Base-by-base conservation (phyloP, 129 eudicot species). In the Escallonia rubra region DNA sequence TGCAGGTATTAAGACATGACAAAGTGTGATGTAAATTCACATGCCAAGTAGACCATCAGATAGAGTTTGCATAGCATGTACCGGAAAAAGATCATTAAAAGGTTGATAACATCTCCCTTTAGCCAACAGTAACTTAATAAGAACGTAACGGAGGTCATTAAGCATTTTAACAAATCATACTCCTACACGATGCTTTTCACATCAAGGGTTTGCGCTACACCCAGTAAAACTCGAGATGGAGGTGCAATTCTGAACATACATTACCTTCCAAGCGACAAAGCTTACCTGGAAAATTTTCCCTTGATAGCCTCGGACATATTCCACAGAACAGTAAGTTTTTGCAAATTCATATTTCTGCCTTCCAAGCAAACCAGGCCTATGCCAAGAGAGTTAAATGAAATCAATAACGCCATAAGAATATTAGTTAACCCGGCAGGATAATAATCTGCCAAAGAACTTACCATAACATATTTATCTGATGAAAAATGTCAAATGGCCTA, bases 401-500 rank as follows among this genome's bases (percentile, higher is more conserved):
- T 38, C 7, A 45, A 9, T 46, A 57, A 49, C 34, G 34, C 5
- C n/a, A 14, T 9, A 11, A 61, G 59, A 4, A 14, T n/a, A 9
- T 56, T 49, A 58, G 7, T 8, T 15, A 61, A 59, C 41, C 9
- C 55, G 68, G 34, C 38, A 8, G 39, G 12, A 6, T 50, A 49
- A 4, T 38, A 52, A 53, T 4, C 10, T 43, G 54, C 60, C 43
- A 64, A 70, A 57, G 53, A 67, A 56, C 72, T 87, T 78, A 94
- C 99, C 99, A 94, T 68, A 94, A 66, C 64, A 94, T 86, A 77
- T 94, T 82, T 73, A 94, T 81, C 65, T 94, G 99, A 87, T 94
- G 97, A 84, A 80, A 94, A 65, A 94, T 94, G 95, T 94, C 99
- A 67, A 71, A 94, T 42, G 99, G 99, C 78, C 99, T 94, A 81